Evolutionary conservation across 331 rosid species (phyloP), one percentile per base, ranked within the genome.

Genomic region (Telfairia occidentalis): DNA sequence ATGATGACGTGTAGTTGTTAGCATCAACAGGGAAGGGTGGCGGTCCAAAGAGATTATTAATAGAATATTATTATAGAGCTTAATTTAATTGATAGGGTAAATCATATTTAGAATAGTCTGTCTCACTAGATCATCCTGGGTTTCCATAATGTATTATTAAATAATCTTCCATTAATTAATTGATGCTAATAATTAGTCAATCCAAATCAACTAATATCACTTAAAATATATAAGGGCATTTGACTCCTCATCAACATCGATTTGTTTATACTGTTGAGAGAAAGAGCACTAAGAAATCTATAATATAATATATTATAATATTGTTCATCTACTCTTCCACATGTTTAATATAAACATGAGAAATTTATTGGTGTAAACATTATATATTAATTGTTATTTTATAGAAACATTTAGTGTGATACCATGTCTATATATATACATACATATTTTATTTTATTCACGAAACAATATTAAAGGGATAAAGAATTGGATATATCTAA

Each of bases 121-220:
- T 32, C 42, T 60, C 30, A 60, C 13, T 61, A 61, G 69, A 61
- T 64, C 71, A 64, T 35, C 30, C 71, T 9, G 35, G 71, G 29
- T 35, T 35, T 48, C 71, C 72, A 64, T 64, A 64, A 64, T 32
- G 45, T 24, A 61, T 60, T 28, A 49, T 45, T 48, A 29, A 58
- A 28, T 28, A 58, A 58, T 28, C 21, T 13, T 60, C 15, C 5
- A 60, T 37, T 67, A 19, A 40, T 40, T 67, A 67, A 67, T 42
- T 69, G 3, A 69, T 40, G 19, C 49, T 10, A 4, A 38, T 34
- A 69, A 23, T 69, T 7, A 69, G 74, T 69, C 74, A 69, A 69
- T 43, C 74, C 74, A 69, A 24, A 69, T 69, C 74, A 69, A 69
- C 55, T 40, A 69, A 69, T 42, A 69, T 69, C 74, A 23, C 55